Base-by-base conservation (phyloP, 164 flowering plant species). In the Umbilicus rupestris region DNA sequence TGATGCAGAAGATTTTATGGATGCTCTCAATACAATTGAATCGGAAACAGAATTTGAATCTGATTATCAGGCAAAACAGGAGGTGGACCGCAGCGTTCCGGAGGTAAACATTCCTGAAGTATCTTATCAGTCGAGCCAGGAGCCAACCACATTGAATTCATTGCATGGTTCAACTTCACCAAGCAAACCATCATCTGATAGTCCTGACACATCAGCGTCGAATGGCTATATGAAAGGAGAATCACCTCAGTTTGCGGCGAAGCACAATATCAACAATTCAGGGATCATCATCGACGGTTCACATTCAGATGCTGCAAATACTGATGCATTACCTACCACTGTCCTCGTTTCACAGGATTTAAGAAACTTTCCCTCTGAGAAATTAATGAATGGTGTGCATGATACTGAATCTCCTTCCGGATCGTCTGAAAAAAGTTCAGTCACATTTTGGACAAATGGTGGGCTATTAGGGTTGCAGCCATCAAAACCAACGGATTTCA, bases 391-490 rank as follows among this genome's bases (percentile, higher is more conserved):
- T 72, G 77, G 57, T 55, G 39, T 60, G 31, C 33, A 47, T 62
- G 72, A 73, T 17, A 63, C 75, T 66, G 78, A 75, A 68, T 67
- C 82, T 68, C 66, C 62, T 17, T 58, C 67, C 28, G 75, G 72
- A 67, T 39, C 69, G 71, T 71, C 84, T 24, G 69, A 57, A 68
- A 69, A 46, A 63, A 47, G 71, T 41, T 68, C 90, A 55, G 70
- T 78, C 55, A 68, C 45, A 15, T 71, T 89, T 74, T 94, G 99
- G 99, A 91, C 96, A 58, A 94, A 91, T 78, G 99, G 99, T 60
- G 84, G 88, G 60, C 78, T 94, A 31, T 74, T 94, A 30, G 97
- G 97, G 47, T 92, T 94, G 69, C 71, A 82, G 78, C 99, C 99
- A 62, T 88, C 96, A 62, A 94, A 91, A 75, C 97, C 99, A 74